phyloP scores from a whole-genome alignment of 2,329 filamentous ascomycete species.

The Trichothecium sympodiale region DNA sequence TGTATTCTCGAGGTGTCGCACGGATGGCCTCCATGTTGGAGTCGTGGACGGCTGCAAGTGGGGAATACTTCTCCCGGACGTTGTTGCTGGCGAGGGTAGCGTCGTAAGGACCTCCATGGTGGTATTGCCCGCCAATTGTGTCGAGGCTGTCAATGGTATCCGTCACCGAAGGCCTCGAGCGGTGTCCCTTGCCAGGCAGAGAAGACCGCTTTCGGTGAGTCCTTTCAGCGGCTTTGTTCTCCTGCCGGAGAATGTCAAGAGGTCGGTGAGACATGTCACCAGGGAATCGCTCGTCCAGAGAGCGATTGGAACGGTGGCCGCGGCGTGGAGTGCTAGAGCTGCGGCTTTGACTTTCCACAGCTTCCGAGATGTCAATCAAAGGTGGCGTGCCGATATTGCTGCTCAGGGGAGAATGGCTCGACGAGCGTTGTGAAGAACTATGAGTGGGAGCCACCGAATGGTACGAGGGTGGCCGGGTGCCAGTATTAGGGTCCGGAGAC shows the following conservation, averaged over 20 bases:
- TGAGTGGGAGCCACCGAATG: not conserved
- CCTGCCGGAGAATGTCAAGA: slow-evolving; percentile 53
- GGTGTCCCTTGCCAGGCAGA: slow-evolving; percentile 29
- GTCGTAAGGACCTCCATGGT: slow-evolving; percentile 87
- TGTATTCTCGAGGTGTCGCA: slow-evolving; percentile 70
- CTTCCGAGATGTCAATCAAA: not conserved
- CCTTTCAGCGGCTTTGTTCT: slow-evolving; percentile 49
- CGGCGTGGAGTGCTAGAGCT: slow-evolving; percentile 12
- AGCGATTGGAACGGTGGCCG: slow-evolving; percentile 8
- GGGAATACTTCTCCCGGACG: slow-evolving; percentile 47
- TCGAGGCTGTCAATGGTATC: slow-evolving; percentile 79
- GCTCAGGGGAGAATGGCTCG: not conserved
- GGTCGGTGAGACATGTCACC: slow-evolving; percentile 56
- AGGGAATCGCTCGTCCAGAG: slow-evolving; percentile 36
- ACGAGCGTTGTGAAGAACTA: not conserved
- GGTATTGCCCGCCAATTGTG: slow-evolving; percentile 56
- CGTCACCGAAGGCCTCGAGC: slow-evolving; percentile 53
- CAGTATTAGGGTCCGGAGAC: no score
- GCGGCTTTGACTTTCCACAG: slow-evolving; percentile 7
- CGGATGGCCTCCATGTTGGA: slow-evolving; percentile 67
- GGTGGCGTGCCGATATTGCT: no score
- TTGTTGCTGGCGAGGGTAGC: slow-evolving; percentile 70
- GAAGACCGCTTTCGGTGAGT: not conserved
- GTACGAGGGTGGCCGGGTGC: no score
- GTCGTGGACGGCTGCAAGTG: slow-evolving; percentile 63